Conservation (phyloP, 2,329 filamentous ascomycete species). For the Thelonectria olida region DNA sequence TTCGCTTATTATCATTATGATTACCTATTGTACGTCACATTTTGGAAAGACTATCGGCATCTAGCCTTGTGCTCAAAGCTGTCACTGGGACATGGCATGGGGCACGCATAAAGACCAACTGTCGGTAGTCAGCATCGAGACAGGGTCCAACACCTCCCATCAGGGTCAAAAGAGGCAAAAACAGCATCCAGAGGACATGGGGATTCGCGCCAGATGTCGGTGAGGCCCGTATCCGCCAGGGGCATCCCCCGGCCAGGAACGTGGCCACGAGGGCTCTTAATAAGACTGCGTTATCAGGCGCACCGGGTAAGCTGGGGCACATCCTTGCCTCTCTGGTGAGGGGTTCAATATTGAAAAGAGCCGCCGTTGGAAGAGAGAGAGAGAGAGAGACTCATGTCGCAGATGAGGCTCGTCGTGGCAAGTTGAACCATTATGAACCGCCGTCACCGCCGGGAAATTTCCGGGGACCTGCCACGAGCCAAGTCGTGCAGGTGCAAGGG, state of each 20-base stretch:
- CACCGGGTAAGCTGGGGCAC: background rate
- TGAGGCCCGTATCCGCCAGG: background rate
- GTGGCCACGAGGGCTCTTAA: conserved; percentile 3
- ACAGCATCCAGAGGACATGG: background rate
- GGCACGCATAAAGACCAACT: conserved; percentile 3
- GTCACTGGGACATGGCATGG: background rate
- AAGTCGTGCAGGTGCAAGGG: background rate
- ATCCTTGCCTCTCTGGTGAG: background rate
- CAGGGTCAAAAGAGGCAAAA: background rate
- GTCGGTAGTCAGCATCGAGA: background rate
- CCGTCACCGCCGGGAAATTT: conserved; percentile 24
- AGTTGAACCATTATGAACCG: background rate
- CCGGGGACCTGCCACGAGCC: conserved; percentile 3
- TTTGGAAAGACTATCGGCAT: conserved; percentile 6
- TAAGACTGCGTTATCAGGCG: background rate
- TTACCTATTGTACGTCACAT: background rate
- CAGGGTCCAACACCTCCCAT: background rate
- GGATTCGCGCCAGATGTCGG: conserved; percentile 2
- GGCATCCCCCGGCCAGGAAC: background rate
- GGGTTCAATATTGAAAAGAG: background rate
- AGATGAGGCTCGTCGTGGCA: conserved; percentile 15
- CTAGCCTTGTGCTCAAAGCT: background rate
- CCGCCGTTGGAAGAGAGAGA: background rate
- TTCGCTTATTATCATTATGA: background rate
- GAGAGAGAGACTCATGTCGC: background rate